A percentile compares a stretch with the other conserved stretches of the same genome.
Conservation (phyloP, 768 basidiomycete genomes). For the Phanerodontia chrysosporium region DNA sequence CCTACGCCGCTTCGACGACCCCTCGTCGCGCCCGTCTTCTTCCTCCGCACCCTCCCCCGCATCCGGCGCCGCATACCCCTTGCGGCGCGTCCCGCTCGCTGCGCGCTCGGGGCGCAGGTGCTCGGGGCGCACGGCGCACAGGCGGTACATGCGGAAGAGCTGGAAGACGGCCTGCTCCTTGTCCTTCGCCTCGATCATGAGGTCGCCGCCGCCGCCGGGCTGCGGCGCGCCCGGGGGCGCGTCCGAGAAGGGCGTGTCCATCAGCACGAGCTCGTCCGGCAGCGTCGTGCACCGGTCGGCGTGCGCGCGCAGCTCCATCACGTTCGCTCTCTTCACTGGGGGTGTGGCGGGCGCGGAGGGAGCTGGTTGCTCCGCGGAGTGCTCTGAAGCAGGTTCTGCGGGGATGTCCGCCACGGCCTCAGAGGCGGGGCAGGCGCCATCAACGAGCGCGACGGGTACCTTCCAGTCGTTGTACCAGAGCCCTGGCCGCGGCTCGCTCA, state of each 20-base stretch:
- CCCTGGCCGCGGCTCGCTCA: conserved; percentile 85
- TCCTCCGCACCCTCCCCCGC: background rate
- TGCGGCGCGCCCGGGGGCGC: background rate
- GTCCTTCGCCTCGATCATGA: conserved; percentile 94
- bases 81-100: background rate
- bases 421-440: background rate
- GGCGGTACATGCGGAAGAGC: conserved; percentile 70
- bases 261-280: conserved; percentile 60
- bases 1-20: background rate
- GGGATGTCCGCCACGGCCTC: background rate
- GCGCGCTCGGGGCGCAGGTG: conserved; percentile 30
- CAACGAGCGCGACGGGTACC: background rate
- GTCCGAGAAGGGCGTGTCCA: background rate
- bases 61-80: background rate
- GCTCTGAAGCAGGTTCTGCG: background rate
- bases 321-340: conserved; percentile 9
- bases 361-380: background rate
- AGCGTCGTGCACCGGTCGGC: conserved; percentile 74
- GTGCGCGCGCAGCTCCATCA: conserved; percentile 87
- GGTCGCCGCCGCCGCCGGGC: conserved; percentile 35
- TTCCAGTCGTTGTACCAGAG: conserved; percentile 32
- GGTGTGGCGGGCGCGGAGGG: background rate
- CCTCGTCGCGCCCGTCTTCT: background rate
- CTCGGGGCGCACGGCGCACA: conserved; percentile 59
- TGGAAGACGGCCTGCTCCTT: conserved; percentile 93